phyloP scores from a whole-genome alignment of 2,329 filamentous ascomycete species.

The Xylaria sp. region DNA sequence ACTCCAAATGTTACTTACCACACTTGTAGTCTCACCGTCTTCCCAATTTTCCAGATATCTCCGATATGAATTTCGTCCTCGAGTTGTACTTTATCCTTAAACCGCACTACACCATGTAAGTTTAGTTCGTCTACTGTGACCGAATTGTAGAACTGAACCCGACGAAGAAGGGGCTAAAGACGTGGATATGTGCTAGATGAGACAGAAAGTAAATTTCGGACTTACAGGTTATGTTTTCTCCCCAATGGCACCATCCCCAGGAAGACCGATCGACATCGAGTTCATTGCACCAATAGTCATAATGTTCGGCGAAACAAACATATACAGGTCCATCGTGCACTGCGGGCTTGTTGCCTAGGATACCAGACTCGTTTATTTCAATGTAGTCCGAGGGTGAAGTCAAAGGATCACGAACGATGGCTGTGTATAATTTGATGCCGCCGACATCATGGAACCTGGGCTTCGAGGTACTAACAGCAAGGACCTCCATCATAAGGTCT shows the following conservation, averaged over 20 bases:
- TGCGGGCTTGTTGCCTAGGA: constrained; percentile 39
- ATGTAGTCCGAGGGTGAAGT: constrained; percentile 39
- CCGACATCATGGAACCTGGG: constrained; percentile 36
- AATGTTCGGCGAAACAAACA: constrained; percentile 43
- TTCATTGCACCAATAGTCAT: constrained; percentile 43
- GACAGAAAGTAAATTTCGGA: background rate
- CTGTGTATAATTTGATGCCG: constrained; percentile 38
- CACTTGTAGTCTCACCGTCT: constrained; percentile 39
- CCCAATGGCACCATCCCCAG: constrained; percentile 45
- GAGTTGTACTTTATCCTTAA: constrained; percentile 29
- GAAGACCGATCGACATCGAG: constrained; percentile 37
- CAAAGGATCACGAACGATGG: constrained; percentile 41
- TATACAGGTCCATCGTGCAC: constrained; percentile 45
- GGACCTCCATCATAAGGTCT: constrained; percentile 39
- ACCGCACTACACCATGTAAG: constrained; percentile 25
- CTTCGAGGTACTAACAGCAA: constrained; percentile 40
- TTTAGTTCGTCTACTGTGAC: background rate
- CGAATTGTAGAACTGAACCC: background rate
- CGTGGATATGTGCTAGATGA: background rate
- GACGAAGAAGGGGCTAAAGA: background rate
- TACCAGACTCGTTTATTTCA: constrained; percentile 38
- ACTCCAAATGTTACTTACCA: constrained; percentile 24
- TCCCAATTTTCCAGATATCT: constrained; percentile 42
- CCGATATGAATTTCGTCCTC: constrained; percentile 41
- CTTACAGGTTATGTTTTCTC: constrained; percentile 41